Base-by-base conservation (phyloP, 805 yeast genomes). In the Tetrapisispora iriomotensis region DNA sequence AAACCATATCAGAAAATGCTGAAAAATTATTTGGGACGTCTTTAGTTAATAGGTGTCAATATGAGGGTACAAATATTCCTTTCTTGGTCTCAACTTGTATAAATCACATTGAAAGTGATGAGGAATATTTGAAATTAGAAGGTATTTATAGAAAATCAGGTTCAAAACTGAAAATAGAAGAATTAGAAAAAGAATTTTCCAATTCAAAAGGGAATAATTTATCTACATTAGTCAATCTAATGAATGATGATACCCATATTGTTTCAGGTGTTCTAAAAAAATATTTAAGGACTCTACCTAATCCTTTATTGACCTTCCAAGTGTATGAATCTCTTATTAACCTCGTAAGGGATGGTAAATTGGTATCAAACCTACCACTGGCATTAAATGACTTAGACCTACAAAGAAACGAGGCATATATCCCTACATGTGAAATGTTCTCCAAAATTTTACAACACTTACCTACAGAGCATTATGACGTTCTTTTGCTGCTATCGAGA, bases 101-200 rank as follows among this genome's bases (percentile, higher is more conserved):
- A 6, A 66, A 67, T 19, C 92, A 81, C 48, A 85, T 92, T 37
- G 96, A 90, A 62, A 54, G 56, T 4, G 69, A 85, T 42, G 96
- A 95, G 8, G 49, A 43, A 3, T 41, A 39, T 3, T 61, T 87
- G 48, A 76, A 71, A 31, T 64, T 70, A 44, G 96, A 88, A 58
- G 98, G 98, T 8, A 71, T 90, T 29, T 90, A 92, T 64, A 71
- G 98, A 50, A 81, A 88, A 47, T 81, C 94, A 34, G 98, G 95
- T 2, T 72, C 85, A 8, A 79, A 82, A 35, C 72, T 82, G 37
- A 74, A 51, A n/a, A 53, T 60, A 23, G 64, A 60, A 34, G 50
- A 53, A 28, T 45, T 58, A 18, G 64, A 59, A 38, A 36, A 36
- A 10, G 37, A 42, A 8, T 49, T 60, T 27, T 45, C 47, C 5